phyloP scores from a whole-genome alignment of 1,284 basidiomycete genomes.

The Sanghuangporus sanghuang region DNA sequence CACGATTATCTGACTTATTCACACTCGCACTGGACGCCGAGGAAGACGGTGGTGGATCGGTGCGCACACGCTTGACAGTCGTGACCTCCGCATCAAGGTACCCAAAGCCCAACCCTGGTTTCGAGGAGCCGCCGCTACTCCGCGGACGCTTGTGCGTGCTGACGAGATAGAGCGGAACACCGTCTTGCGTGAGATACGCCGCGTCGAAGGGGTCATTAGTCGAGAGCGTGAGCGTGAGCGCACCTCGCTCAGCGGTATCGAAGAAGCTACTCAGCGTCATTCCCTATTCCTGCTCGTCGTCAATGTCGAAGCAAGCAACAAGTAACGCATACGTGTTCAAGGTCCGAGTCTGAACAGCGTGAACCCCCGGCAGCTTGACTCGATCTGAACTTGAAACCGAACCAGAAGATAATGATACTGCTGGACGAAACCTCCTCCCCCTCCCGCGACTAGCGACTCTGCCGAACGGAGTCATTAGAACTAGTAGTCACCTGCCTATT shows the following conservation, averaged over 20 bases:
- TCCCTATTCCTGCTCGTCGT: neutral
- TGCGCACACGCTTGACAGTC: neutral
- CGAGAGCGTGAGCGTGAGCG: conserved; percentile 8
- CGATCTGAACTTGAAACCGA: no score
- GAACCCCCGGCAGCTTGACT: no score
- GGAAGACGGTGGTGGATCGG: neutral
- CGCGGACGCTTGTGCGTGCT: neutral
- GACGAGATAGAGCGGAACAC: conserved; percentile 7
- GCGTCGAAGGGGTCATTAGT: conserved; percentile 5
- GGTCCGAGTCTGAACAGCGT: no score
- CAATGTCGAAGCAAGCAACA: neutral
- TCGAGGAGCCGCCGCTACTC: neutral
- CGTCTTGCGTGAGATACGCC: neutral
- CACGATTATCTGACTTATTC: neutral
- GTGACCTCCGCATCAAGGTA: neutral
- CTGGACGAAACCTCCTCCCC: no score
- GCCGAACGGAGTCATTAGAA: no score
- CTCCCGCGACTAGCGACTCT: no score
- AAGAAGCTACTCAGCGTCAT: conserved; percentile 3
- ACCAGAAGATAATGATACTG: no score
- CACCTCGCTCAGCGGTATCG: conserved; percentile 7
- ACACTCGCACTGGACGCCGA: neutral
- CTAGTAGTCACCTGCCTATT: no score
- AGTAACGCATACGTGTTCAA: no score
- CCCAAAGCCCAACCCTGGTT: neutral